phyloP scores from a whole-genome alignment of 352 stramenopile species.

The Phytopythium chamaehyphon region DNA sequence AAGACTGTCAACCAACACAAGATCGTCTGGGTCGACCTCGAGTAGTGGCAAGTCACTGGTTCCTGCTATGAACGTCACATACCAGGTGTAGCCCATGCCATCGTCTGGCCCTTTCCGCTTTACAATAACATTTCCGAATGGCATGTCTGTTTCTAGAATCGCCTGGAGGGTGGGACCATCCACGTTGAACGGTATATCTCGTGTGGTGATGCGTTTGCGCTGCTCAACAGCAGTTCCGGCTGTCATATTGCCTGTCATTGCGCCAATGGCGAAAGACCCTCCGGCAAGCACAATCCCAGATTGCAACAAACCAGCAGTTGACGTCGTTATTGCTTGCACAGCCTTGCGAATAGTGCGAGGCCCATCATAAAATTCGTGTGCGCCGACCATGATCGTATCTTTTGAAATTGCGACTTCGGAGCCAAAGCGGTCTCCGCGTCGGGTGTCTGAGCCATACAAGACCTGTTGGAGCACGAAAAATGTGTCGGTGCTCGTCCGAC shows the following conservation, averaged over 20 bases:
- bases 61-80: constrained; percentile 67
- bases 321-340: constrained; percentile 48
- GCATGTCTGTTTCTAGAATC: constrained; percentile 65
- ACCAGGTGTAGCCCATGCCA: constrained; percentile 71
- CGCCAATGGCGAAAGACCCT: constrained; percentile 20
- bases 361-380: constrained; percentile 54
- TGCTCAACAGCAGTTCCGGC: constrained; percentile 11
- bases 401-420: constrained; percentile 60
- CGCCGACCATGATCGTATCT: constrained; percentile 66
- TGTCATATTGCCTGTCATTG: constrained; percentile 23
- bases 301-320: background rate
- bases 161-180: constrained; percentile 33
- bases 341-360: constrained; percentile 65
- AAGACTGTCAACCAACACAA: background rate
- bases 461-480: constrained; percentile 76
- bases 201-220: constrained; percentile 28
- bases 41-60: constrained; percentile 56
- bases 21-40: constrained; percentile 33
- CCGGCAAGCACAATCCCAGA: background rate
- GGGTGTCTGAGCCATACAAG: constrained; percentile 61
- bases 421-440: constrained; percentile 66
- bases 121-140: constrained; percentile 68
- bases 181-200: constrained; percentile 52
- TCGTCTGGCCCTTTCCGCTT: constrained; percentile 44
- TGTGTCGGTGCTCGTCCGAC: constrained; percentile 42